Evolutionary conservation across 2,329 filamentous ascomycete species (phyloP), one percentile per base, ranked within the genome.

Genomic region (Claviceps maximensis): DNA sequence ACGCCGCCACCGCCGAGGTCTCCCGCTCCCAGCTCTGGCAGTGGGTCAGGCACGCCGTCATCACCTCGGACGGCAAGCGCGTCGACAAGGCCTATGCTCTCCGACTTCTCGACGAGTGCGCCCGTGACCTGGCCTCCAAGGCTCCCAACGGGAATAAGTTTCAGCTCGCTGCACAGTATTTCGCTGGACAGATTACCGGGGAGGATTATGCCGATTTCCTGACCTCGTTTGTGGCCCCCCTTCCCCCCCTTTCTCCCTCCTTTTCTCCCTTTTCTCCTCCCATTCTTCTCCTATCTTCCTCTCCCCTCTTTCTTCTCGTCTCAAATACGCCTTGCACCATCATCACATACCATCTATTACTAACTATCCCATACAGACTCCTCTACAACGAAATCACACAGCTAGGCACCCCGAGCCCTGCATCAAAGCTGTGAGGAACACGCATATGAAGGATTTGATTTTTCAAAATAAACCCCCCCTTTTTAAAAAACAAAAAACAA

Each of bases 161-260:
- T 74, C 82, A 85, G 55, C 78, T 95, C 51, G 93, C 93, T 1
- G 88, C 88, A 1, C 85, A 95, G 71, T 97, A 97, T 73, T 96
- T 97, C 65, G 82, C 87, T 36, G 76, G 81, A 47, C 93, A 98
- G 76, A 86, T 97, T 54, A 97, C 91, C 3, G 93, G 93, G 53
- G 93, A 97, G 76, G 90, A 96, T 61, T 97, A 97, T 69, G 89
- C 90, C 13, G 93, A 98, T 70, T 97, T 97, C 74, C 71, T 98
- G 74, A 96, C 89, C 8, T 73, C 74, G 83, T 88, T 75, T 77
- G 84, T 74, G 9, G 21, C 1, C 7, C 12, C 29, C 13, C 13
- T 2, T 12, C 19, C 25, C 12, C 40, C 2, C 9, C n/a, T 31
- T 13, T 41, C 23, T 5, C 21, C 8, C 8, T 29, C 2, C 23